Evolutionary conservation across 345 rosid genomes (phyloP).

Genomic region (Populus euphratica): DNA sequence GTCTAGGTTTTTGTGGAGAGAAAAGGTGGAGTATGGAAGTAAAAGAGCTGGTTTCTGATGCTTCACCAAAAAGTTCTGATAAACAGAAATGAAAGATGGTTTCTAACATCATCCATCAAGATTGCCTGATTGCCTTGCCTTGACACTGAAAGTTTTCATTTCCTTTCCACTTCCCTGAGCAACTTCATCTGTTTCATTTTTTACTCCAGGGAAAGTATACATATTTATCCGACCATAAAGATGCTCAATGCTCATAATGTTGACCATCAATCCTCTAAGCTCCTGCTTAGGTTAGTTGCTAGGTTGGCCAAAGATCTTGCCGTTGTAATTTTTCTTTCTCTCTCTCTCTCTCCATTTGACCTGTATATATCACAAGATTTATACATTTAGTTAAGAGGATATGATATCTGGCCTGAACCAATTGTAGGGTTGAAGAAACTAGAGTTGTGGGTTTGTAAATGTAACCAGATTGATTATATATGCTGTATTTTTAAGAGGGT

Average conservation of each 20-base stretch:
- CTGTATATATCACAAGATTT: conserved; percentile 30
- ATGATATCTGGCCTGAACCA: neutral
- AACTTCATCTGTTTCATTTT: conserved; percentile 5
- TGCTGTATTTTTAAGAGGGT: conserved; percentile 7
- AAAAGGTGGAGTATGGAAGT: conserved; percentile 9
- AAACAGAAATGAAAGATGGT: conserved; percentile 12
- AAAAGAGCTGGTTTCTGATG: conserved; percentile 18
- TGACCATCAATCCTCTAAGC: conserved; percentile 16
- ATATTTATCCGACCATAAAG: conserved; percentile 9
- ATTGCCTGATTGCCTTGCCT: neutral
- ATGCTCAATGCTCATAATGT: conserved; percentile 13
- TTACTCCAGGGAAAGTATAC: conserved; percentile 13
- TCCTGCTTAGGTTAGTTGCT: conserved; percentile 1
- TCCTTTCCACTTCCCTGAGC: conserved; percentile 1
- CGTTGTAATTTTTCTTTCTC: conserved; percentile 10
- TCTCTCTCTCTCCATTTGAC: neutral
- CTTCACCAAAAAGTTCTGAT: conserved; percentile 24
- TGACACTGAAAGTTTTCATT: conserved; percentile 6
- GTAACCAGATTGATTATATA: conserved; percentile 16
- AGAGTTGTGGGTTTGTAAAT: conserved; percentile 9
- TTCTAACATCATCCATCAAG: conserved; percentile 17
- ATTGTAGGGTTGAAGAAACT: neutral
- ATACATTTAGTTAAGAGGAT: conserved; percentile 17
- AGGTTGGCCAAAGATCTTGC: conserved; percentile 6
- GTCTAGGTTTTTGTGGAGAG: conserved; percentile 3